phyloP scores from a whole-genome alignment of 768 basidiomycete genomes.

The Naganishia onofrii region DNA sequence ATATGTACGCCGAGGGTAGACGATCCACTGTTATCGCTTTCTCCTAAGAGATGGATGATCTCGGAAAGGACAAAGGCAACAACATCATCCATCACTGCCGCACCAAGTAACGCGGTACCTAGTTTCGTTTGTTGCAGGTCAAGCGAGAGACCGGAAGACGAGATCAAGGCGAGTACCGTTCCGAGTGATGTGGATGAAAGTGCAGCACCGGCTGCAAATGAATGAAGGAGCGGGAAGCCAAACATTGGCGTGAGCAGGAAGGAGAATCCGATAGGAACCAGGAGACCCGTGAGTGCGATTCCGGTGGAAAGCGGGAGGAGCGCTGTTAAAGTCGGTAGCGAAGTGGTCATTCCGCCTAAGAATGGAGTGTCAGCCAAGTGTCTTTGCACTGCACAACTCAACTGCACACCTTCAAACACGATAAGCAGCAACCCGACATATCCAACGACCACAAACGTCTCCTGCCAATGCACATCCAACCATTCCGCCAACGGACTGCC shows the following conservation, averaged over 20 bases:
- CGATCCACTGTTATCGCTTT: conserved; percentile 13
- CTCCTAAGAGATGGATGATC: conserved; percentile 54
- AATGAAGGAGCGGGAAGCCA: conserved; percentile 58
- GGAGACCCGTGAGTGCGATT: conserved; percentile 60
- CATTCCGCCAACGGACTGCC: conserved; percentile 59
- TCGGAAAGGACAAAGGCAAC: conserved; percentile 63
- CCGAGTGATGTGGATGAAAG: conserved; percentile 66
- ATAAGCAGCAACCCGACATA: conserved; percentile 59
- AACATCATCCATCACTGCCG: conserved; percentile 67
- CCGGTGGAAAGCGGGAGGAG: conserved; percentile 58
- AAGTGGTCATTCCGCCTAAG: conserved; percentile 61
- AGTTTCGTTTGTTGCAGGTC: conserved; percentile 58
- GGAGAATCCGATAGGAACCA: conserved; percentile 45
- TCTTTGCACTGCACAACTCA: neutral
- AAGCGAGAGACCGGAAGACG: conserved; percentile 40
- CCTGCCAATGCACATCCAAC: conserved; percentile 54
- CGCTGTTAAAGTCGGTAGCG: conserved; percentile 56
- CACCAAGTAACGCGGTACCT: conserved; percentile 62
- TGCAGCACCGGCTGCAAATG: conserved; percentile 65
- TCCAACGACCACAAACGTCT: conserved; percentile 57
- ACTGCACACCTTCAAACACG: conserved; percentile 57
- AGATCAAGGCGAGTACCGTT: conserved; percentile 65
- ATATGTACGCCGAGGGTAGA: conserved; percentile 47
- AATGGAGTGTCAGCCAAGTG: neutral
- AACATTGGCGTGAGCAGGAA: conserved; percentile 57